Base-by-base conservation (phyloP, 208 protist species). In the Trypanosoma mega region DNA sequence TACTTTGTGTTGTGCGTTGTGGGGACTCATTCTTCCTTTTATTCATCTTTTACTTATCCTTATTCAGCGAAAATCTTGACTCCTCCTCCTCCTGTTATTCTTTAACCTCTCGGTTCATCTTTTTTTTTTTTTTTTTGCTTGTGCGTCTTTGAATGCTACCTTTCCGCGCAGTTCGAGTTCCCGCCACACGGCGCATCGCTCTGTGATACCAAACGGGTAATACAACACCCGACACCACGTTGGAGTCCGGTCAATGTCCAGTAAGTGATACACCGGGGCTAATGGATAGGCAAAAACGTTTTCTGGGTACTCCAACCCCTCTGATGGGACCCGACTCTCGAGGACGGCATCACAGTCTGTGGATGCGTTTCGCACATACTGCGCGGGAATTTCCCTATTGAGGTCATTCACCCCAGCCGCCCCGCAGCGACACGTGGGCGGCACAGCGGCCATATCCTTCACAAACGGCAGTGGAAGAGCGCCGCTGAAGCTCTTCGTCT, bases 211-310 rank as follows among this genome's bases (percentile, higher is more conserved):
- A 20, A 90, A 78, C 0, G 82, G 79, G 57, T 86, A 86, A 56
- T 85, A 90, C 11, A 84, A 54, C 44, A 90, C 76, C 6, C 78
- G 72, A 55, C 82, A 90, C 82, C 78, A 86, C 71, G 81, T 52
- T 27, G 82, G 78, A 3, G 82, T 86, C 26, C 46, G 50, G 30
- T 76, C 70, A 2, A 76, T 74, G 53, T 90, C 82, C 33, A 86
- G 41, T 20, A 86, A 45, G 7, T 41, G 45, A 37, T 76, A 78
- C 37, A 41, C 11, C 26, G 41, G 43, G 14, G 55, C 68, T 12
- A 74, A 30, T 34, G 44, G 7, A 37, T 43, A 51, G 34, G 58
- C 52, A 66, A 76, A 64, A 43, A 49, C 48, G 46, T 68, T 9
- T 53, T 37, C 11, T 23, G 33, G 58, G 51, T 51, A 68, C 23